Percentiles rank a stretch among this genome's conserved stretches.
Conservation (phyloP, 208 protist genomes). For the Wallacemonas sp. region DNA sequence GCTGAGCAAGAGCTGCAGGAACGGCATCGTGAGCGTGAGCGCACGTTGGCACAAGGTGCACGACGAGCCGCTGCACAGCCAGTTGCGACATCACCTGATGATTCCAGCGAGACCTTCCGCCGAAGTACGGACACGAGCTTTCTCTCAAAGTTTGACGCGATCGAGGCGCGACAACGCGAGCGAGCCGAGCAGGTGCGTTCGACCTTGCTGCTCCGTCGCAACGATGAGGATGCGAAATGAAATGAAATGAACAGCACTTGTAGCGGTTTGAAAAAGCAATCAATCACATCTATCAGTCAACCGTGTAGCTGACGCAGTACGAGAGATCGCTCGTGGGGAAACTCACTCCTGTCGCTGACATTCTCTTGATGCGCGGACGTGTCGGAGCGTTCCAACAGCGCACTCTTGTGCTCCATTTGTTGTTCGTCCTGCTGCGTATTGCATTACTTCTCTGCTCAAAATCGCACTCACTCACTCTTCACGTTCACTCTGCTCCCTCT, state of each 20-base stretch:
- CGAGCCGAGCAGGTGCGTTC: slow-evolving; percentile 51
- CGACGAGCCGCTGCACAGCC: neutral
- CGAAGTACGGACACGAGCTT: slow-evolving; percentile 24
- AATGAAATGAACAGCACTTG: neutral
- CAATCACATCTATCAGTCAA: too few relatives aligned
- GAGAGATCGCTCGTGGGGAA: too few relatives aligned
- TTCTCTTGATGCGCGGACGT: too few relatives aligned
- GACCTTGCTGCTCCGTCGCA: slow-evolving; percentile 20
- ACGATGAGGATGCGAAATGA: neutral
- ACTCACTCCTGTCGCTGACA: neutral
- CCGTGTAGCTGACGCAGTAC: too few relatives aligned
- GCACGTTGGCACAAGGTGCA: slow-evolving; percentile 26
- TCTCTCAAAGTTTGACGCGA: slow-evolving; percentile 40
- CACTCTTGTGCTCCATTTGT: too few relatives aligned
- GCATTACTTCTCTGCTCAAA: neutral
- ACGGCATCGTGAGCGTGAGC: slow-evolving; percentile 72
- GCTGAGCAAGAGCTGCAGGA: slow-evolving; percentile 61
- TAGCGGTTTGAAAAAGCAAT: too few relatives aligned
- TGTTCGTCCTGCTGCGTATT: neutral
- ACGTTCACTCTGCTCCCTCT: neutral
- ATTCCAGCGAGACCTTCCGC: neutral
- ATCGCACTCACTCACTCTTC: neutral
- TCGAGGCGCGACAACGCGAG: slow-evolving; percentile 51
- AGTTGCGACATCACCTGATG: neutral
- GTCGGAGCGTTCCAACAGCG: too few relatives aligned